Evolutionary conservation across 306 rosid genomes (phyloP).

Genomic region (cucumber (Cucumis sativus)): Cucumber_9930_V3 NC_026660.2:13724501-13725000

Average conservation of each 20-base stretch:
- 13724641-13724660: not conserved
- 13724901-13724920: not conserved
- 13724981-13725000: not conserved
- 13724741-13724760: not conserved
- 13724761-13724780: conserved; percentile 3
- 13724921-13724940: conserved; percentile 3
- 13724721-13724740: not conserved
- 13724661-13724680: not conserved
- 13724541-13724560: no score
- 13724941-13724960: not conserved
- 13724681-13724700: not conserved
- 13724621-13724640: not conserved
- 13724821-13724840: not conserved
- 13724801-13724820: not conserved
- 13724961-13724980: not conserved
- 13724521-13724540: no score
- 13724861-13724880: not conserved
- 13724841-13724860: not conserved
- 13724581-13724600: not conserved
- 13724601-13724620: not conserved
- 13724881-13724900: conserved; percentile 4
- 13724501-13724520: no score
- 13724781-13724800: not conserved
- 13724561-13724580: no score
- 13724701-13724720: not conserved